Evolutionary conservation across 345 rosid species (phyloP).

Genomic region (Citrus medica): DNA sequence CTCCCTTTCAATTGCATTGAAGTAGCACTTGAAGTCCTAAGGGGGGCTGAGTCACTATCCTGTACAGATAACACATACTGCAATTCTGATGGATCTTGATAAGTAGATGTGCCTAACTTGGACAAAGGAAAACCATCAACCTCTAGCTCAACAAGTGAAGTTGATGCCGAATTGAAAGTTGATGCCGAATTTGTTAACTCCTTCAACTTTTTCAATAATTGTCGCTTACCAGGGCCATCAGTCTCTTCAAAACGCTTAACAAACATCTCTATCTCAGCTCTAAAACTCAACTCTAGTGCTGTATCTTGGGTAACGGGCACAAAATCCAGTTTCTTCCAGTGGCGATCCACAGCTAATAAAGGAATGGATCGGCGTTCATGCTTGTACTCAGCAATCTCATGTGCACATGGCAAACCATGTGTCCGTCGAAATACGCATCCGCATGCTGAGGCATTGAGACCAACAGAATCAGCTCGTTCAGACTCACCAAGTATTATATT

Average conservation of each 20-base stretch:
- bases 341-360: conserved; percentile 2
- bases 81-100: conserved; percentile 8
- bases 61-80: conserved; percentile 6
- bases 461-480: conserved; percentile 9
- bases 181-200: neutral
- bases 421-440: conserved; percentile 14
- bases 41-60: conserved; percentile 3
- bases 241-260: conserved; percentile 11
- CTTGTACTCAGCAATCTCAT: conserved; percentile 14
- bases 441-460: neutral
- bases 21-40: conserved; percentile 13
- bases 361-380: conserved; percentile 14
- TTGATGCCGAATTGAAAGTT: neutral
- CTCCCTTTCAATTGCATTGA: conserved; percentile 6
- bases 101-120: neutral
- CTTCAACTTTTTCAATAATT: conserved; percentile 6
- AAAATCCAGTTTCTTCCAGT: conserved; percentile 14
- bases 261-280: conserved; percentile 11
- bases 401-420: conserved; percentile 21
- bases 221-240: conserved; percentile 12
- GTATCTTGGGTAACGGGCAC: conserved; percentile 9
- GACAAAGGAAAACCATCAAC: neutral
- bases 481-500: conserved; percentile 7
- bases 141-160: neutral
- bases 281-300: conserved; percentile 14